Conservation (phyloP, 2,329 filamentous ascomycete species). For the Ramichloridium luteum region DNA sequence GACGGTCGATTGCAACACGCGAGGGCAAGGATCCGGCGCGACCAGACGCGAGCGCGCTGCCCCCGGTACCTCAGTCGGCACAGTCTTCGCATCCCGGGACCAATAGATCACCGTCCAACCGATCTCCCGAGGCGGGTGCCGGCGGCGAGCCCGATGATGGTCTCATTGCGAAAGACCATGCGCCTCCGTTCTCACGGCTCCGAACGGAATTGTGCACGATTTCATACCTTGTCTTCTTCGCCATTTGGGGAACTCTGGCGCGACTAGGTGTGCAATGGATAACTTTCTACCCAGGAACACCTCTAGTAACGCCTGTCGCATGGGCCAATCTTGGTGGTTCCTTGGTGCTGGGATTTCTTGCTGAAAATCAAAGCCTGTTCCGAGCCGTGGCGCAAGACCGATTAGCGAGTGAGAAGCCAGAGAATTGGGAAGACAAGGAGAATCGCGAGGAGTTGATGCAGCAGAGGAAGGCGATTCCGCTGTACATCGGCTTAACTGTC, state of each 20-base stretch:
- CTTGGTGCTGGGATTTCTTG: conserved; percentile 72
- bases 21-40: background rate
- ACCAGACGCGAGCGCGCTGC: background rate
- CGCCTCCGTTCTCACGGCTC: conserved; percentile 15
- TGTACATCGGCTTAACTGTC: conserved; percentile 76
- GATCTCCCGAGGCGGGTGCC: background rate
- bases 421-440: conserved; percentile 21
- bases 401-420: conserved; percentile 21
- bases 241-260: conserved; percentile 71
- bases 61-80: background rate
- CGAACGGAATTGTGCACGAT: conserved; percentile 46
- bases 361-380: conserved; percentile 67
- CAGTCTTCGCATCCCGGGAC: no score
- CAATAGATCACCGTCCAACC: background rate
- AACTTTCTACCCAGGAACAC: conserved; percentile 66
- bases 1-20: conserved; percentile 1
- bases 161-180: background rate
- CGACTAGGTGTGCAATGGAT: conserved; percentile 68
- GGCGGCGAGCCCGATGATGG: conserved; percentile 9
- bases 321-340: conserved; percentile 85
- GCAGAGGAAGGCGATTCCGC: conserved; percentile 71
- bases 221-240: conserved; percentile 75
- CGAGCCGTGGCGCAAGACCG: conserved; percentile 49
- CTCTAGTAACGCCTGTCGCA: conserved; percentile 59
- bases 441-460: conserved; percentile 30